These are phyloP conservation scores for Chaetothyriales sp. DNA, from an alignment of 2,329 filamentous ascomycete species.

Conservation along the genomic window DNA sequence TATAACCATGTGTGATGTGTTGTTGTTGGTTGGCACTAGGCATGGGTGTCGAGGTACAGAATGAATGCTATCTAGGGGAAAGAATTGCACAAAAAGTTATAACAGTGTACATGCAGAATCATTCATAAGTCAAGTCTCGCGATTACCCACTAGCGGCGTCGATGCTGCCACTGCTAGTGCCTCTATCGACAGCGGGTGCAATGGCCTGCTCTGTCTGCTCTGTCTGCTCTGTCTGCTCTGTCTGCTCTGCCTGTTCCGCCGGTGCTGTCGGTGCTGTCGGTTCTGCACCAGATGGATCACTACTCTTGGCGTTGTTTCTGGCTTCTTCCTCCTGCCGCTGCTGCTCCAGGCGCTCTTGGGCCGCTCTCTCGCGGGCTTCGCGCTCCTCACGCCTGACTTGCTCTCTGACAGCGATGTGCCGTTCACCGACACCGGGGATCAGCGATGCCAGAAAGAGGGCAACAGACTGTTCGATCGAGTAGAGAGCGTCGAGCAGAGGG, in stretches of 20 bases:
- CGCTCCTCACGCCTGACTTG: conserved; percentile 27
- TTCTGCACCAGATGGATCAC: too few species aligned
- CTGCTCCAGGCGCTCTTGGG: not conserved
- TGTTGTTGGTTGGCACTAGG: too few species aligned
- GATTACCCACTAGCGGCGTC: not conserved
- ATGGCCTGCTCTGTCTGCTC: too few species aligned
- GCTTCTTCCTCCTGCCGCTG: not conserved
- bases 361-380: conserved; percentile 1
- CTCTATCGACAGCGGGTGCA: not conserved
- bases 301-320: too few species aligned
- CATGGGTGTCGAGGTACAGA: too few species aligned
- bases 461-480: conserved; percentile 36
- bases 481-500: conserved; percentile 9
- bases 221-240: too few species aligned
- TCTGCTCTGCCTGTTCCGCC: too few species aligned
- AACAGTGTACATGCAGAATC: too few species aligned
- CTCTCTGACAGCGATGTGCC: conserved; percentile 42
- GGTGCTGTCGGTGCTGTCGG: too few species aligned
- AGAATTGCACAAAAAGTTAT: too few species aligned
- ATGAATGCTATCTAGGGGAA: too few species aligned
- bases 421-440: conserved; percentile 47
- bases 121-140: not conserved
- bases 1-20: too few species aligned
- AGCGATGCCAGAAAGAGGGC: conserved; percentile 49
- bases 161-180: not conserved